phyloP scores from a whole-genome alignment of 2,329 filamentous ascomycete species.

The Tolypocladium tundrense region DNA sequence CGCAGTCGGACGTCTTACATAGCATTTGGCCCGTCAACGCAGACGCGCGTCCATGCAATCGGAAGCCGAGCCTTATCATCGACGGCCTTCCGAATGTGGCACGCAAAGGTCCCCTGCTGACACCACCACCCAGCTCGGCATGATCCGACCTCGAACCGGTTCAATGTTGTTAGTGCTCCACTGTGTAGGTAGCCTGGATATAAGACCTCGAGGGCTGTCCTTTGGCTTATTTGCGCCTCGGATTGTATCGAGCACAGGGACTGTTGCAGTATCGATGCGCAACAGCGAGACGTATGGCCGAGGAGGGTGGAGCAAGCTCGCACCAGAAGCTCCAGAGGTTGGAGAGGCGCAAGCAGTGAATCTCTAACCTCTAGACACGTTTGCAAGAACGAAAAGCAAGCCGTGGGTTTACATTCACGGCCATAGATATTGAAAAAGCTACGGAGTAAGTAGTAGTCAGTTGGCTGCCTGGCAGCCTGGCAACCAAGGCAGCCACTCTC shows the following conservation, averaged over 20 bases:
- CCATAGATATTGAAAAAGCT: neutral
- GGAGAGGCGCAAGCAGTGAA: neutral
- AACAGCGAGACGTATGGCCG: too few species aligned
- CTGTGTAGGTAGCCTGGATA: neutral
- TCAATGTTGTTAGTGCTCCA: neutral
- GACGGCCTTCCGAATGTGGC: neutral
- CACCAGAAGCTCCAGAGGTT: neutral
- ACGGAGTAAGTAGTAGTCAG: too few species aligned
- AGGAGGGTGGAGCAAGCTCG: neutral
- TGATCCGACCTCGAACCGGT: neutral
- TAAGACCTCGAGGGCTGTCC: neutral
- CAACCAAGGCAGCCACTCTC: neutral
- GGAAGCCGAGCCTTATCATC: neutral
- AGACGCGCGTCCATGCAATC: neutral
- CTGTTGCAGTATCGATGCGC: too few species aligned
- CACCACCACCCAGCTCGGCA: neutral
- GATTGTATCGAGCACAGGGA: neutral
- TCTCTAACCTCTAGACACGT: neutral
- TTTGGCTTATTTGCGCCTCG: neutral
- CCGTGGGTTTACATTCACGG: too few species aligned
- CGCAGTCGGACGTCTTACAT: neutral
- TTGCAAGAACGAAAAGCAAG: neutral
- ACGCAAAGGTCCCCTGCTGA: neutral
- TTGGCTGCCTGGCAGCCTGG: neutral
- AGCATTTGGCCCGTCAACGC: neutral